Evolutionary conservation across 2,329 filamentous ascomycete genomes (phyloP).

Genomic region (Ambrosiella xylebori): DNA sequence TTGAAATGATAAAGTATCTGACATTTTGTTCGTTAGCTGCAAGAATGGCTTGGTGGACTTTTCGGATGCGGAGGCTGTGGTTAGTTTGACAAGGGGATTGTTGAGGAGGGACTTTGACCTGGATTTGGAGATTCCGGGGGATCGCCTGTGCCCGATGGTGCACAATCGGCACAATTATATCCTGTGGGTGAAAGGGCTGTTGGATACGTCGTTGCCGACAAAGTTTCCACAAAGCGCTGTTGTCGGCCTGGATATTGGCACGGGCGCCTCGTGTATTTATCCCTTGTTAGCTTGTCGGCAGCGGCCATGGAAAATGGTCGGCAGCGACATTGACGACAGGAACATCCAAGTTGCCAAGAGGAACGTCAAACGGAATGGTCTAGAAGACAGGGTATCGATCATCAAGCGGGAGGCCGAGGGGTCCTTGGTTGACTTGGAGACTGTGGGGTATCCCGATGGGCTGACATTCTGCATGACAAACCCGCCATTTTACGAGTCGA

Average conservation of each 20-base stretch:
- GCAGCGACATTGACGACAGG: slow-evolving; percentile 60
- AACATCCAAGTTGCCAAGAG: slow-evolving; percentile 47
- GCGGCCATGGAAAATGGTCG: slow-evolving; percentile 57
- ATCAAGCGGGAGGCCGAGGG: slow-evolving; percentile 34
- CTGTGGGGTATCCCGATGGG: slow-evolving; percentile 25
- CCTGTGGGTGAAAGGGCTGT: slow-evolving; percentile 65
- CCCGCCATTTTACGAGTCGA: slow-evolving; percentile 78
- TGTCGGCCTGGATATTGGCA: slow-evolving; percentile 68
- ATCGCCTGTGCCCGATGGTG: slow-evolving; percentile 22
- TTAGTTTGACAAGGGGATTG: not conserved
- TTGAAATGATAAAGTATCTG: not conserved
- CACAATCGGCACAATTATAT: slow-evolving; percentile 72
- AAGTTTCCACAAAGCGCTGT: slow-evolving; percentile 29
- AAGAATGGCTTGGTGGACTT: not conserved
- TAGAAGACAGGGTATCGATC: slow-evolving; percentile 48
- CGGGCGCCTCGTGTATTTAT: slow-evolving; percentile 83
- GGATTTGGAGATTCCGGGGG: not conserved
- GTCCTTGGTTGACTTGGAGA: slow-evolving; percentile 46
- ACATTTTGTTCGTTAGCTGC: not conserved
- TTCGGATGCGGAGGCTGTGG: not conserved
- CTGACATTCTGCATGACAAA: slow-evolving; percentile 87
- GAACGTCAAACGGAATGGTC: slow-evolving; percentile 50
- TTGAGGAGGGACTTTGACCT: not conserved
- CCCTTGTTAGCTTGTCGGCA: slow-evolving; percentile 60
- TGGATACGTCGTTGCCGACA: slow-evolving; percentile 52